These are phyloP conservation scores for Colletotrichum falcatum DNA, from an alignment of 2,329 filamentous ascomycete genomes.

Conservation along the genomic window DNA sequence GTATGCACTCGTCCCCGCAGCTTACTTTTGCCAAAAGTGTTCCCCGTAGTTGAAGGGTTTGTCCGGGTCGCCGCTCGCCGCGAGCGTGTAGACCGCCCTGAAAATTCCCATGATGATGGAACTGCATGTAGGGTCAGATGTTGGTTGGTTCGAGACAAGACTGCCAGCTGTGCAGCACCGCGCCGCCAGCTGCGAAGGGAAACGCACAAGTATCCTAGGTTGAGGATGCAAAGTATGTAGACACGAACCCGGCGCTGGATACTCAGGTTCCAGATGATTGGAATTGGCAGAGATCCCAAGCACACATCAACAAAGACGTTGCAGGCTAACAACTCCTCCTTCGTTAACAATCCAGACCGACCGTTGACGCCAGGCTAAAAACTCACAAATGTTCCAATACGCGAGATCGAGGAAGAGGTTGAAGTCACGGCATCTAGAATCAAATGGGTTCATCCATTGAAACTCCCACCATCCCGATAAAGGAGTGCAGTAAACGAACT, in stretches of 20 bases:
- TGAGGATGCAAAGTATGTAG: slow-evolving; percentile 48
- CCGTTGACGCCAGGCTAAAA: fast-evolving
- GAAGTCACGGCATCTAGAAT: slow-evolving; percentile 43
- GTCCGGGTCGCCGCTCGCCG: slow-evolving; percentile 44
- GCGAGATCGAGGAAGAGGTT: slow-evolving; percentile 42
- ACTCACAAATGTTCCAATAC: slow-evolving; percentile 44
- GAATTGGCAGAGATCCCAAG: slow-evolving; percentile 47
- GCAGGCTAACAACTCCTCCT: slow-evolving; percentile 41
- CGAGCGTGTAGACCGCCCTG: slow-evolving; percentile 54
- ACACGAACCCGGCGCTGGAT: slow-evolving; percentile 45
- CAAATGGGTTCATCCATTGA: slow-evolving; percentile 44
- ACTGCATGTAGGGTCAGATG: slow-evolving; percentile 41
- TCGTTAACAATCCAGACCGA: neutral
- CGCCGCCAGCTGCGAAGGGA: slow-evolving; percentile 43
- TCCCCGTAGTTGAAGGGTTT: slow-evolving; percentile 49
- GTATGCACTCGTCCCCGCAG: neutral
- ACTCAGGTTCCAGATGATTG: slow-evolving; percentile 48
- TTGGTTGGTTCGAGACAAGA: neutral
- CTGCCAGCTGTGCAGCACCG: neutral
- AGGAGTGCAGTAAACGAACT: slow-evolving; percentile 45
- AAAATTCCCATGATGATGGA: slow-evolving; percentile 55
- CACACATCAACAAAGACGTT: slow-evolving; percentile 49
- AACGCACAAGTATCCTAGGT: slow-evolving; percentile 48
- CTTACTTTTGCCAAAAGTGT: slow-evolving; percentile 51
- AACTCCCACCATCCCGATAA: slow-evolving; percentile 46